Base-by-base conservation (phyloP, 108 stramenopile genomes). In the Nitzschia sp. region DNA sequence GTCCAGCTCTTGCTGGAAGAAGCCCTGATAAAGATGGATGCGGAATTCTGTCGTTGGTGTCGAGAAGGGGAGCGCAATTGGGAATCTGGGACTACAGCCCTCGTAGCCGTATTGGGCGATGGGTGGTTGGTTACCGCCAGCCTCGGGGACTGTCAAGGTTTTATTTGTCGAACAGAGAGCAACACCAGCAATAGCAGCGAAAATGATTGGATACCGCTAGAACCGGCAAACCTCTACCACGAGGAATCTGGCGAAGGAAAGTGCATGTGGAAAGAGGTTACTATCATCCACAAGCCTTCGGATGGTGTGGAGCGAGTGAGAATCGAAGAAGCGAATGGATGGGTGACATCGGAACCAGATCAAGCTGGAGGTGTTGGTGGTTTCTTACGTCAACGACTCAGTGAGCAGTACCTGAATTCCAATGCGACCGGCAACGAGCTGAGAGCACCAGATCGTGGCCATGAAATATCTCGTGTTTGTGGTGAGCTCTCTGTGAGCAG, bases 401-500 rank as follows among this genome's bases (percentile, higher is more conserved):
- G 72, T 41, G 76, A 83, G 53, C 66, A 81, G 10, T 70, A 77
- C 41, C 65, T 66, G 0, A 60, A 80, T 63, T 82, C 79, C 48
- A 70, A 41, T 8, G 56, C 41, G 0, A 79, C 83, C 6, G 57
- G 43, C 10, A 78, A 74, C n/a, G 82, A 81, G 67, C 75, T 75
- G 53, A 78, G 74, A 46, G 78, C 87, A 21, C 91, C 88, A 19
- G 84, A 82, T 39, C 75, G 88, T 51, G 80, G 84, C 40, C 71
- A 88, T 17, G 67, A 86, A 25, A 89, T 89, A 46, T 84, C 84
- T 15, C 61, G 89, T 54, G 87, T 89, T 11, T 93, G 92, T 69
- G 89, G 92, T 9, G 92, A 93, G 53, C 80, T 93, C 22, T 83
- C 89, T 50, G 89, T 93, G 8, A 90, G 87, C 70, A 72, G 92